Percentiles rank a stretch among this genome's conserved stretches.
phyloP scores from a whole-genome alignment of 2,329 filamentous ascomycete species.

The Fusarium staphyleae region DNA sequence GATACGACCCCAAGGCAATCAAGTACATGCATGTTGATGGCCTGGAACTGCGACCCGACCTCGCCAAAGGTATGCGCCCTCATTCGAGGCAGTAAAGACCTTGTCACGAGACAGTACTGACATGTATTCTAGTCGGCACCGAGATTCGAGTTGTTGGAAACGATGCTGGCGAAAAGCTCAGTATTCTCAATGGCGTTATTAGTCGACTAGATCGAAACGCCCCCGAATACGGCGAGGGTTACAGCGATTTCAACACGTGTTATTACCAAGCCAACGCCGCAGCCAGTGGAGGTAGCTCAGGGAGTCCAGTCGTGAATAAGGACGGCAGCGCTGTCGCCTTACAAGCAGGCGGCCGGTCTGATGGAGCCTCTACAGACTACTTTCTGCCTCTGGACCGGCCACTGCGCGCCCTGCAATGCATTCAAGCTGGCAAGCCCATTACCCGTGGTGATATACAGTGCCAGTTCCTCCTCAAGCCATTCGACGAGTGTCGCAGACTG shows the following conservation, averaged over 20 bases:
- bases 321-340: constrained; percentile 91
- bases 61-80: constrained; percentile 67
- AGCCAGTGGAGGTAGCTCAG: constrained; percentile 96
- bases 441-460: constrained; percentile 97
- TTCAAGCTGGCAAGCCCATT: constrained; percentile 77
- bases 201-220: constrained; percentile 95
- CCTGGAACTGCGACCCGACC: constrained; percentile 81
- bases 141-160: constrained; percentile 98
- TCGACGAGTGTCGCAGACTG: constrained; percentile 92
- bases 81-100: background rate
- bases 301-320: constrained; percentile 95
- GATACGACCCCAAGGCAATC: constrained; percentile 94
- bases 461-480: constrained; percentile 95
- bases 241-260: constrained; percentile 94
- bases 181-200: constrained; percentile 96
- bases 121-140: constrained; percentile 69
- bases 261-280: constrained; percentile 99
- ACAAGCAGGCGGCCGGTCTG: constrained; percentile 91
- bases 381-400: constrained; percentile 94
- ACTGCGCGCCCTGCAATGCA: constrained; percentile 82
- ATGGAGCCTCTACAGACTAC: constrained; percentile 97
- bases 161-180: constrained; percentile 97
- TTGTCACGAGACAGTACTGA: constrained; percentile 22
- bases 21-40: constrained; percentile 94
- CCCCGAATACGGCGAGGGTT: constrained; percentile 96